A percentile compares a stretch with the other conserved stretches of the same genome.
These are phyloP conservation scores for Malassezia vespertilionis DNA, from an alignment of 1,284 basidiomycete genomes.

Conservation along the genomic window DNA sequence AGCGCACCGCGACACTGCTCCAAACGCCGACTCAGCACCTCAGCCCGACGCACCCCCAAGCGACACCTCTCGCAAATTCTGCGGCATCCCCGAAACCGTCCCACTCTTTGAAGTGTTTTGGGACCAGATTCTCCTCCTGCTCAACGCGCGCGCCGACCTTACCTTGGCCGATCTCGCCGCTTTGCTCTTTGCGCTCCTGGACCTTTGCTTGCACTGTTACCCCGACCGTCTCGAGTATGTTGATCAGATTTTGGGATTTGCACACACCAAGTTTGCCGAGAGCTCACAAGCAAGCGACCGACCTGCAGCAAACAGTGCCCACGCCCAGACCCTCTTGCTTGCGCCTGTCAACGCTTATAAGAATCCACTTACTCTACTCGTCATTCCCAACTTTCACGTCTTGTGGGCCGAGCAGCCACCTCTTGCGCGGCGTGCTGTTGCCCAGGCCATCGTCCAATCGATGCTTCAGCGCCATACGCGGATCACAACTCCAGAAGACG, in stretches of 20 bases:
- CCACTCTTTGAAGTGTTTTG: slow-evolving; percentile 46
- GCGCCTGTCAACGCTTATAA: slow-evolving; percentile 42
- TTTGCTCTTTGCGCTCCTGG: slow-evolving; percentile 38
- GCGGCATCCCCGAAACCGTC: slow-evolving; percentile 44
- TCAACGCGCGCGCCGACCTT: slow-evolving; percentile 44
- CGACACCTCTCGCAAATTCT: slow-evolving; percentile 32
- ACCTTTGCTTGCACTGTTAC: slow-evolving; percentile 44
- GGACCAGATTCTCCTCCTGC: slow-evolving; percentile 45
- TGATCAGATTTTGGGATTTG: slow-evolving; percentile 45
- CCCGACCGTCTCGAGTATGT: slow-evolving; percentile 46
- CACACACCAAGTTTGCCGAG: slow-evolving; percentile 22
- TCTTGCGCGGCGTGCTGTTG: slow-evolving; percentile 37
- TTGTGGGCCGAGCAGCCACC: slow-evolving; percentile 37
- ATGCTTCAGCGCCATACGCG: slow-evolving; percentile 41
- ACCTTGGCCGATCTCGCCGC: slow-evolving; percentile 42
- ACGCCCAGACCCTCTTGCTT: slow-evolving; percentile 38
- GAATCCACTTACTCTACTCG: slow-evolving; percentile 39
- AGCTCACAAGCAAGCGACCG: slow-evolving; percentile 25
- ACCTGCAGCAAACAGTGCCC: slow-evolving; percentile 23
- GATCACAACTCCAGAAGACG: slow-evolving; percentile 42
- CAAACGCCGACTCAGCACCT: slow-evolving; percentile 11
- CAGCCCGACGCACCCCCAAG: neutral
- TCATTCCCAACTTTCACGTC: slow-evolving; percentile 35
- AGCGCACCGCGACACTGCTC: neutral
- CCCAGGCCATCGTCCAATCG: slow-evolving; percentile 40